Percentiles rank a stretch among this genome's conserved stretches.
These are phyloP conservation scores for Inga leiocalycina DNA, from an alignment of 306 rosid genomes.

Conservation along the genomic window DNA sequence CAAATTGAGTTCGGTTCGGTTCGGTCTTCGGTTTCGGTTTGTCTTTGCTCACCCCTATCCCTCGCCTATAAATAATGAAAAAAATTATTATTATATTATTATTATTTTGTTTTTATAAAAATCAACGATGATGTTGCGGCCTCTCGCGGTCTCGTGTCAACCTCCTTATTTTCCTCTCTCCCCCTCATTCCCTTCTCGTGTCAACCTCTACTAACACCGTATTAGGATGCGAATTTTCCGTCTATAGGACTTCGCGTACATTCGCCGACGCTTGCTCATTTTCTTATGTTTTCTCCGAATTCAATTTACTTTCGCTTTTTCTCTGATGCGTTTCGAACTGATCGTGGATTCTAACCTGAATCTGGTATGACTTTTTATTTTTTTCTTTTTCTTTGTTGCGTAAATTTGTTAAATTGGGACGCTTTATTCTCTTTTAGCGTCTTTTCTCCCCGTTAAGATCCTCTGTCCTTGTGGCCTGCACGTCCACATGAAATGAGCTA, in stretches of 20 bases:
- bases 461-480: constrained; percentile 25
- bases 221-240: constrained; percentile 43
- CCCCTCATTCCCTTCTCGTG: background rate
- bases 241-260: constrained; percentile 27
- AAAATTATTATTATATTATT: no score
- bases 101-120: no score
- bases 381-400: background rate
- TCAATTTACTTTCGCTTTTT: background rate
- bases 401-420: constrained; percentile 26
- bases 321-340: background rate
- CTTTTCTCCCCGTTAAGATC: background rate
- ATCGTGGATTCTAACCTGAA: background rate
- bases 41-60: no score
- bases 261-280: background rate
- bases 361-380: background rate
- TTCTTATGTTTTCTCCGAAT: background rate
- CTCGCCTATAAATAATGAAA: no score
- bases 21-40: no score
- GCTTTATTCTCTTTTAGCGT: constrained; percentile 19
- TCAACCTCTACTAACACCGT: constrained; percentile 28
- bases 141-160: background rate
- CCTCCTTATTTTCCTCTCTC: background rate
- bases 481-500: constrained; percentile 9
- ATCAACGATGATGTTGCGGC: background rate
- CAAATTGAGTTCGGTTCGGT: no score